These are phyloP conservation scores for Mycena indigotica DNA, from an alignment of 768 basidiomycete genomes.

Conservation along the genomic window DNA sequence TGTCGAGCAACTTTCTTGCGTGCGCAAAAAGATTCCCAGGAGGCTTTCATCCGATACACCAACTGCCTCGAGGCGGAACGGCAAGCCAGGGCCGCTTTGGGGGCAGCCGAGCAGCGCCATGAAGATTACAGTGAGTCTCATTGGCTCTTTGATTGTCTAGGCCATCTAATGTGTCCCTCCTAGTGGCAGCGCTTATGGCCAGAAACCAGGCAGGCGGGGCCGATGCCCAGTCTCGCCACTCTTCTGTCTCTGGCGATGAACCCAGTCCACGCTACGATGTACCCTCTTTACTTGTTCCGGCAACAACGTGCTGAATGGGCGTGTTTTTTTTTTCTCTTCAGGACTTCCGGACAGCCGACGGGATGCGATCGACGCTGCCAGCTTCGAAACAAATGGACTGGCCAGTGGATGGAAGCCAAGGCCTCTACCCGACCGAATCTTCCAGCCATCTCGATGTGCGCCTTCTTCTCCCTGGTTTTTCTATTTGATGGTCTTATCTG, in stretches of 20 bases:
- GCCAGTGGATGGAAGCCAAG: constrained; percentile 45
- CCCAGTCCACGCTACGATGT: constrained; percentile 43
- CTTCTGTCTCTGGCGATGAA: constrained; percentile 54
- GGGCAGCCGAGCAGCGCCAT: constrained; percentile 66
- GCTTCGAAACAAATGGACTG: constrained; percentile 49
- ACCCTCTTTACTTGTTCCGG: constrained; percentile 11
- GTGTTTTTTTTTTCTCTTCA: constrained; percentile 16
- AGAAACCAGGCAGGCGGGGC: constrained; percentile 44
- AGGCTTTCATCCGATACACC: constrained; percentile 70
- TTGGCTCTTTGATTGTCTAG: too few relatives aligned
- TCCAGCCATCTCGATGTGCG: constrained; percentile 49
- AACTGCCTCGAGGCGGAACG: constrained; percentile 68
- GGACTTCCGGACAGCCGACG: constrained; percentile 44
- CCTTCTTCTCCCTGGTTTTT: constrained; percentile 9
- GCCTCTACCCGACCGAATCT: constrained; percentile 44
- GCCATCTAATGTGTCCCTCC: constrained; percentile 22
- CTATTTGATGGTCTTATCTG: too few relatives aligned
- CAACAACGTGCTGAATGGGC: constrained; percentile 6
- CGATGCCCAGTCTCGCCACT: constrained; percentile 53
- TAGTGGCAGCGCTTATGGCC: constrained; percentile 50
- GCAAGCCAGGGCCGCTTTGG: constrained; percentile 65
- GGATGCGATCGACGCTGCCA: constrained; percentile 44
- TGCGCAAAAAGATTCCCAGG: constrained; percentile 72
- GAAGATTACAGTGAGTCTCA: constrained; percentile 61
- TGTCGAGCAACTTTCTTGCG: constrained; percentile 61